A percentile compares a stretch with the other conserved stretches of the same genome.
Evolutionary conservation across 139 green algal species (phyloP).

Genomic region (Mychonastes homosphaera): DNA sequence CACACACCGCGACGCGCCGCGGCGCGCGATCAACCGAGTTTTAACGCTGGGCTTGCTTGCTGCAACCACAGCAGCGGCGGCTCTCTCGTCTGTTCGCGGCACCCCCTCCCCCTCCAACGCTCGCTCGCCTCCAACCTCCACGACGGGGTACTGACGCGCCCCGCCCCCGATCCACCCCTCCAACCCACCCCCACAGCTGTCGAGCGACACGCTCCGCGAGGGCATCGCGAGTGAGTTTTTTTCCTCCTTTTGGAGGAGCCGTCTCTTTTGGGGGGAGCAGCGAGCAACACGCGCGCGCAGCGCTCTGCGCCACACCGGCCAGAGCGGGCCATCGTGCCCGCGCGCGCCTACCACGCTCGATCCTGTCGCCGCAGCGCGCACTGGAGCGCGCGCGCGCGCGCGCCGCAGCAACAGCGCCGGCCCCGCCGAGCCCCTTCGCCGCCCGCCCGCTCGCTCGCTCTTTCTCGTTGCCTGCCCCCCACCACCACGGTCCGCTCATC

Average conservation of each 20-base stretch:
- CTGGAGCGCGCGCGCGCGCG: not conserved
- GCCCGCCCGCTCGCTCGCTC: not conserved
- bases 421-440: not conserved
- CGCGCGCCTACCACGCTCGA: not conserved
- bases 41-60: no score
- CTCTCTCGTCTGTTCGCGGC: no score
- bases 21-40: no score
- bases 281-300: not conserved
- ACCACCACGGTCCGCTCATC: not conserved
- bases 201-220: constrained; percentile 60
- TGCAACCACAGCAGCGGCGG: no score
- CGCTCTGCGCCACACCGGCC: not conserved
- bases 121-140: no score
- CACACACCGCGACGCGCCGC: no score
- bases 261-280: not conserved
- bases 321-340: not conserved
- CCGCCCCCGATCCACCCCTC: no score
- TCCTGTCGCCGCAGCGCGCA: not conserved
- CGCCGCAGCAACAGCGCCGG: not conserved
- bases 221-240: constrained; percentile 37
- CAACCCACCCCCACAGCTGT: no score
- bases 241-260: not conserved
- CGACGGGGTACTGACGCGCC: no score
- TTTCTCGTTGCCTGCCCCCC: not conserved
- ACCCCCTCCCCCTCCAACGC: no score